Percentiles rank a stretch among this genome's conserved stretches.
phyloP scores from a whole-genome alignment of 2,329 filamentous ascomycete genomes.

The Diaporthe australafricana region DNA sequence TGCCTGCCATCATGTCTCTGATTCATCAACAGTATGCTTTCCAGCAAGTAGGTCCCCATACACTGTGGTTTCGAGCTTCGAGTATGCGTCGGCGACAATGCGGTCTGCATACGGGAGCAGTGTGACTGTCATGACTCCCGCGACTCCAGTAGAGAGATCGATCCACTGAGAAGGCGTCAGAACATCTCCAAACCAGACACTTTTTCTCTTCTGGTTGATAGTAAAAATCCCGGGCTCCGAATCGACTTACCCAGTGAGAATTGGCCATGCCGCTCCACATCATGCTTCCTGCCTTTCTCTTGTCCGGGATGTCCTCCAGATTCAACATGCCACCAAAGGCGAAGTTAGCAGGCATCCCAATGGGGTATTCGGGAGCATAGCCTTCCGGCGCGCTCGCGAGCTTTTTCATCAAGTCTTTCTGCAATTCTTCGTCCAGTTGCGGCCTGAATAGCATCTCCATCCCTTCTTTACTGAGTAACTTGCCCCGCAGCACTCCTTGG shows the following conservation, averaged over 20 bases:
- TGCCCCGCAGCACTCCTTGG: slow-evolving; percentile 17
- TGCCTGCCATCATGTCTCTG: neutral
- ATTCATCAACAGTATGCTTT: neutral
- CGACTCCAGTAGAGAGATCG: slow-evolving; percentile 20
- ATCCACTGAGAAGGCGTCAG: slow-evolving; percentile 28
- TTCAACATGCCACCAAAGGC: slow-evolving; percentile 34
- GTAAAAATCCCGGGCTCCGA: no score
- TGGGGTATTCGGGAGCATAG: slow-evolving; percentile 21
- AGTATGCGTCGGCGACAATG: slow-evolving; percentile 22
- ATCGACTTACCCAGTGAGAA: slow-evolving; percentile 24
- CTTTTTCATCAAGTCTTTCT: slow-evolving; percentile 37
- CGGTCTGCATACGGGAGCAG: slow-evolving; percentile 8
- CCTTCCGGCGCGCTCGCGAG: neutral
- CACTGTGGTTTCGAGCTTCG: slow-evolving; percentile 12
- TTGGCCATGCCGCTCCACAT: slow-evolving; percentile 34
- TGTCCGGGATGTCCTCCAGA: slow-evolving; percentile 30
- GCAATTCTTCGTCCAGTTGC: slow-evolving; percentile 37
- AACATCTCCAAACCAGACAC: neutral
- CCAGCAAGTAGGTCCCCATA: slow-evolving; percentile 1
- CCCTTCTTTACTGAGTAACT: slow-evolving; percentile 36
- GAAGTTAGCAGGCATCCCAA: slow-evolving; percentile 7
- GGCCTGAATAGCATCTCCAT: slow-evolving; percentile 40
- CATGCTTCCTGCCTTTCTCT: slow-evolving; percentile 27
- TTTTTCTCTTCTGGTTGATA: neutral
- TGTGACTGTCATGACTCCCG: slow-evolving; percentile 23